These are phyloP conservation scores for Erysimum cheiranthoides DNA, from an alignment of 345 rosid species.

Conservation along the genomic window DNA sequence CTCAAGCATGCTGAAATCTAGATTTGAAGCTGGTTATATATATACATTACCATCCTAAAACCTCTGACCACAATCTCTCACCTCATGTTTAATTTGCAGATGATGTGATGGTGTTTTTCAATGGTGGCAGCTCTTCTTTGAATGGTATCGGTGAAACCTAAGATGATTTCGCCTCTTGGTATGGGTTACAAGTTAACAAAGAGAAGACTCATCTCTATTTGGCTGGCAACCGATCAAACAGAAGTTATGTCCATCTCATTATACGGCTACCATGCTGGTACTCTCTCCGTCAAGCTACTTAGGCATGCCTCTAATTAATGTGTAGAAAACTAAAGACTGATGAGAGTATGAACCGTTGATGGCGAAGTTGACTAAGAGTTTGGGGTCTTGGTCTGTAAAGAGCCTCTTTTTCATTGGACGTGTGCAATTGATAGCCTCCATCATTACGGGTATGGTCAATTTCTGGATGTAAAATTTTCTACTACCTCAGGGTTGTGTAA, in stretches of 20 bases:
- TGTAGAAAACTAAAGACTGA: background rate
- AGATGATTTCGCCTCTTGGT: background rate
- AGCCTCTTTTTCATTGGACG: background rate
- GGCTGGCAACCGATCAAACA: background rate
- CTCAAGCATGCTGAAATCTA: no score
- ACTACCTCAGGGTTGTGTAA: no score
- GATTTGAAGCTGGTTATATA: no score
- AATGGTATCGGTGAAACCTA: background rate
- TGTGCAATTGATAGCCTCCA: rapidly evolving
- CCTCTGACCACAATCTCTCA: background rate
- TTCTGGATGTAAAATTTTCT: background rate
- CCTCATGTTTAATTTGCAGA: background rate
- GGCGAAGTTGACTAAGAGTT: background rate
- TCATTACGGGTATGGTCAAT: background rate
- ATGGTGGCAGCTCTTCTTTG: background rate
- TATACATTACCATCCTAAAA: background rate
- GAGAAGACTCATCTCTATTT: background rate
- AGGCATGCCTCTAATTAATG: background rate
- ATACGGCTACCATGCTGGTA: background rate
- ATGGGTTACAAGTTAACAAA: background rate
- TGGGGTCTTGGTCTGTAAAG: background rate
- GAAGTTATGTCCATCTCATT: background rate
- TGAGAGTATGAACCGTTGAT: background rate
- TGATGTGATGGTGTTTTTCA: background rate
- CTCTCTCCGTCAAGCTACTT: background rate